Evolutionary conservation across 2,329 filamentous ascomycete genomes (phyloP).

Genomic region (Fusarium sp.): DNA sequence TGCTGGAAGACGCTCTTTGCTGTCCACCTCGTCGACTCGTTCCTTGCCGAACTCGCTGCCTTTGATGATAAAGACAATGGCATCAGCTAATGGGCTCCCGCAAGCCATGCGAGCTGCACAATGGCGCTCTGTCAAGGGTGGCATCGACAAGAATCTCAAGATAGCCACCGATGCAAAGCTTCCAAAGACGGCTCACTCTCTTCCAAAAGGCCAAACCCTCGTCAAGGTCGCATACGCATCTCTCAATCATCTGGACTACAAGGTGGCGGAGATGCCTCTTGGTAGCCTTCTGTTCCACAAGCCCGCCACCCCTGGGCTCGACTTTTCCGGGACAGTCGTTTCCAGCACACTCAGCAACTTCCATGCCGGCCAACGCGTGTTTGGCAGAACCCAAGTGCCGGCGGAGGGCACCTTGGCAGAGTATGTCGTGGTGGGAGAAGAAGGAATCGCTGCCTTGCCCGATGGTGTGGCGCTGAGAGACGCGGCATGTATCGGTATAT

Average conservation of each 20-base stretch:
- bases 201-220: conserved; percentile 14
- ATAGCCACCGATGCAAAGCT: conserved; percentile 8
- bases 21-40: too few species aligned
- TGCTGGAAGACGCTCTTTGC: too few species aligned
- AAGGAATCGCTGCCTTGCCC: conserved; percentile 3
- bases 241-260: conserved; percentile 37
- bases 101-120: conserved; percentile 30
- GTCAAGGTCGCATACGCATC: conserved; percentile 35
- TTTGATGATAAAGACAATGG: conserved; percentile 6
- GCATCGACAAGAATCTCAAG: conserved; percentile 32
- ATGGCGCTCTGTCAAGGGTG: conserved; percentile 29
- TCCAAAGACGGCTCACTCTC: neutral
- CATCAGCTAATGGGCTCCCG: conserved; percentile 13
- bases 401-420: conserved; percentile 24
- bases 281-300: conserved; percentile 14
- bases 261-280: conserved; percentile 30
- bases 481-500: conserved; percentile 26
- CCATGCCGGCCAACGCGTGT: conserved; percentile 7
- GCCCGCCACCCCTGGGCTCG: conserved; percentile 26
- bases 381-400: conserved; percentile 26
- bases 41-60: too few species aligned
- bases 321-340: conserved; percentile 32
- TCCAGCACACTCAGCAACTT: neutral
- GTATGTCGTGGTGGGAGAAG: conserved; percentile 22
- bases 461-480: conserved; percentile 13